Evolutionary conservation across 495 filamentous ascomycete genomes (phyloP), one percentile per base, ranked within the genome.

Genomic region (Neurospora africana): DNA sequence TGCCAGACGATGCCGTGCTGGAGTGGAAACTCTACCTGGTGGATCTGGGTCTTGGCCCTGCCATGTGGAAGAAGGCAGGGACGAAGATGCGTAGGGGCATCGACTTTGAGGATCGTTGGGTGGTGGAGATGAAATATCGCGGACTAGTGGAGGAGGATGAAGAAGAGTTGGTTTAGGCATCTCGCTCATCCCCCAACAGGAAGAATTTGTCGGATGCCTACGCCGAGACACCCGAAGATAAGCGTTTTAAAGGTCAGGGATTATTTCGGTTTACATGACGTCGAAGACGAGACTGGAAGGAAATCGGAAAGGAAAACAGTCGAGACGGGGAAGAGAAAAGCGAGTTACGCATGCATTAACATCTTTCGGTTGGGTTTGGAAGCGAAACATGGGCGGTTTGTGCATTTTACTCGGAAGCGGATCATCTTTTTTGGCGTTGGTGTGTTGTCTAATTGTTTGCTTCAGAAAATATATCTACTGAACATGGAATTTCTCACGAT

Each of bases 11-110:
- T 67, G 71, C 74, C 0, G 78, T 76, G 23, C 40, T 72, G 11
- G 84, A 85, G 36, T 96, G 93, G 92, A 89, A 89, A 69, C 79
- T 98, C 3, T 90, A 86, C 71, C 86, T 98, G 19, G 93, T 89
- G 5, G 95, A 99, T 82, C 90, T 97, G 74, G 95, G 95, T 3
- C 87, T 99, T 10, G 88, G 88, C 3, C 89, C 90, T 75, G 85
- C 90, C 10, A 91, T 91, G 0, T 97, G 95, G 93, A 91, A 90
- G 77, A 94, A 93, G 77, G 93, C 93, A 43, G 93, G 92, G 5
- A 92, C 91, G 4, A 89, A 90, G 73, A 86, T 91, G 71, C 86
- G 92, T 33, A 87, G 90, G 73, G 93, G 93, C 0, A 89, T 97
- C 39, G 92, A 93, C 75, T 97, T 97, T 83, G 93, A 91, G 35